phyloP scores from a whole-genome alignment of 176 grass and related monocot species.

The Zea luxurians region DNA sequence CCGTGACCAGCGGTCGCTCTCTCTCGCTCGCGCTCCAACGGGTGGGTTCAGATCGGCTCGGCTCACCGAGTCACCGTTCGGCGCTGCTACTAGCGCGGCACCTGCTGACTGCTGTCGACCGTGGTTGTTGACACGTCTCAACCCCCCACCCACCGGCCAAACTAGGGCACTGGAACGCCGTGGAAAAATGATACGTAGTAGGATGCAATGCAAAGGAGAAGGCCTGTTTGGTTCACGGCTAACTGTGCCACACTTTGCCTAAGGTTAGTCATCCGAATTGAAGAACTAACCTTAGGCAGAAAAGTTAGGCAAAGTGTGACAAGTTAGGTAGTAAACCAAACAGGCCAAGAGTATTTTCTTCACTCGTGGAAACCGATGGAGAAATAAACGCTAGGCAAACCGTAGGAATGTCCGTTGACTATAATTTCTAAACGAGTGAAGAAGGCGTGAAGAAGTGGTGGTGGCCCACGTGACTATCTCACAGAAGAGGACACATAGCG shows the following conservation, averaged over 20 bases:
- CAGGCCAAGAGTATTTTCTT: too few relatives aligned
- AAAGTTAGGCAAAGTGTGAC: too few relatives aligned
- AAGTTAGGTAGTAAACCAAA: too few relatives aligned
- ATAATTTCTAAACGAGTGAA: background rate
- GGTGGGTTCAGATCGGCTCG: background rate
- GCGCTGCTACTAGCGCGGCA: background rate
- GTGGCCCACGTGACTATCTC: background rate
- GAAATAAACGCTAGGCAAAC: background rate
- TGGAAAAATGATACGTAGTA: background rate
- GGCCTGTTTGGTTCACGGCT: too few relatives aligned
- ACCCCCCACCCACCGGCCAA: background rate
- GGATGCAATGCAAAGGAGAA: background rate
- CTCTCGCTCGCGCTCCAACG: too few relatives aligned
- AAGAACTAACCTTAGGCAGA: too few relatives aligned
- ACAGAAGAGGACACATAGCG: background rate
- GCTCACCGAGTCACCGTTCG: background rate
- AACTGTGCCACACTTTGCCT: too few relatives aligned
- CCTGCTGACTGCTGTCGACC: background rate
- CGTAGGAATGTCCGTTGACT: background rate
- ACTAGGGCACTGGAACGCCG: background rate
- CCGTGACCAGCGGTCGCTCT: too few relatives aligned
- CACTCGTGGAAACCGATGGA: background rate
- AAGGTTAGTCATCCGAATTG: too few relatives aligned
- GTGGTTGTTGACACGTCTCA: slow-evolving; percentile 17
- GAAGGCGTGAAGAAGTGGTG: too few relatives aligned